Evolutionary conservation across 768 basidiomycete genomes (phyloP), one percentile per base, ranked within the genome.

Genomic region (Rhodotorula paludigena): DNA sequence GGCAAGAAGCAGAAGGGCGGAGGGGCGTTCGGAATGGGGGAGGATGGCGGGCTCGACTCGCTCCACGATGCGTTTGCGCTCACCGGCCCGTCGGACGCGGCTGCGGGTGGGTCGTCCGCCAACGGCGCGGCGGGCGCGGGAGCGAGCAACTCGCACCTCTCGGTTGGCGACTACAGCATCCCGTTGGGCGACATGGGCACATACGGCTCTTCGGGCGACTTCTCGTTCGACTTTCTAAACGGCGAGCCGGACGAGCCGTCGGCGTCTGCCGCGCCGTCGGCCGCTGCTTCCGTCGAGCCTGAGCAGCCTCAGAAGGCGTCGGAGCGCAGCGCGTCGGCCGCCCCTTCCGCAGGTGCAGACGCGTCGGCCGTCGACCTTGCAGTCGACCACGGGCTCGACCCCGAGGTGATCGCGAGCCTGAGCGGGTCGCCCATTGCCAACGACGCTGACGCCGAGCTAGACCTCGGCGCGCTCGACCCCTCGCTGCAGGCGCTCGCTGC

Each of bases 181-280:
- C 59, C 64, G 33, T 54, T 70, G 45, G 64, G 58, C 51, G 54
- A 60, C 41, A 49, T 64, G 23, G 69, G 57, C 36, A 20, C 52
- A 7, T 66, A 55, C 45, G 61, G 45, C 25, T 30, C 55, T 33
- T 25, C 38, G 42, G 60, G 51, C 51, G 64, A 52, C 35, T 52
- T 51, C 30, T 52, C 58, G 35, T 42, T 71, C 28, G 61, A 49
- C 15, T 8, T 45, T 9, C 52, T 65, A 60, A 55, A 65, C 35
- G 16, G 48, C 33, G 44, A 23, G 2, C 16, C 55, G 20, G 53
- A 36, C 36, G n/a, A n/a, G n/a, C 28, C 57, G 21, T 18, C 32
- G 23, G 38, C 48, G 28, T 20, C 35, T 42, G 30, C 48, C 48
- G 14, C 28, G 38, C 18, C 28, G n/a, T 5, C 33, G 18, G 3